A percentile compares a stretch with the other conserved stretches of the same genome.
phyloP scores from a whole-genome alignment of 169 alveolate species.

The Eimeria sp. region DNA sequence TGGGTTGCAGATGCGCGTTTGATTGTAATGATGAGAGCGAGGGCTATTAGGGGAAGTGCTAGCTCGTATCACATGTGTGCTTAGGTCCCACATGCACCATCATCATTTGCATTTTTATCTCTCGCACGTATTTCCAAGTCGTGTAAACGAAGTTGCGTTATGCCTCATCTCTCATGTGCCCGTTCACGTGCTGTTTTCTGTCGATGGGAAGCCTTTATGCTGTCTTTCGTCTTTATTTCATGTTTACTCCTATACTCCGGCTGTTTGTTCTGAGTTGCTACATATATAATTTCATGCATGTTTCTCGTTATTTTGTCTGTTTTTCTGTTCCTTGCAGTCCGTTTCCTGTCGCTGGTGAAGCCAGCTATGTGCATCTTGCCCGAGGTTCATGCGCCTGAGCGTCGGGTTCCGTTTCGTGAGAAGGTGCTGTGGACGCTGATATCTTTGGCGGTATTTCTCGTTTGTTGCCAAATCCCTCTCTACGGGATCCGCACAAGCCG shows the following conservation, averaged over 20 bases:
- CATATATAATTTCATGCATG: background rate
- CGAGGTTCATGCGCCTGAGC: conserved; percentile 98
- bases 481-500: conserved; percentile 98
- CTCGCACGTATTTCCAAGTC: too few species aligned
- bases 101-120: background rate
- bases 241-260: background rate
- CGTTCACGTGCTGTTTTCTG: background rate
- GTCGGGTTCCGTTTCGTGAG: conserved; percentile 97
- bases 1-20: too few species aligned
- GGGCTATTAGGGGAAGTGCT: too few species aligned
- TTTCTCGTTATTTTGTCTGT: background rate
- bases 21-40: too few species aligned
- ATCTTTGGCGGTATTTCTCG: conserved; percentile 97
- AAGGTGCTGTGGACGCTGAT: conserved; percentile 99
- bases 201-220: background rate
- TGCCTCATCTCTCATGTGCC: too few species aligned
- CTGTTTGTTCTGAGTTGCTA: background rate
- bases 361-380: conserved; percentile 99
- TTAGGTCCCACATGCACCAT: too few species aligned
- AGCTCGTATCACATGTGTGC: too few species aligned
- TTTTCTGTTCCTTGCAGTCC: conserved; percentile 65
- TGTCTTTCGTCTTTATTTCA: background rate
- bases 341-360: conserved; percentile 97
- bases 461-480: conserved; percentile 99
- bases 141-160: too few species aligned